Percentiles rank a stretch among this genome's conserved stretches.
phyloP scores from a whole-genome alignment of 2,329 filamentous ascomycete genomes.

The Neonectria hederae region DNA sequence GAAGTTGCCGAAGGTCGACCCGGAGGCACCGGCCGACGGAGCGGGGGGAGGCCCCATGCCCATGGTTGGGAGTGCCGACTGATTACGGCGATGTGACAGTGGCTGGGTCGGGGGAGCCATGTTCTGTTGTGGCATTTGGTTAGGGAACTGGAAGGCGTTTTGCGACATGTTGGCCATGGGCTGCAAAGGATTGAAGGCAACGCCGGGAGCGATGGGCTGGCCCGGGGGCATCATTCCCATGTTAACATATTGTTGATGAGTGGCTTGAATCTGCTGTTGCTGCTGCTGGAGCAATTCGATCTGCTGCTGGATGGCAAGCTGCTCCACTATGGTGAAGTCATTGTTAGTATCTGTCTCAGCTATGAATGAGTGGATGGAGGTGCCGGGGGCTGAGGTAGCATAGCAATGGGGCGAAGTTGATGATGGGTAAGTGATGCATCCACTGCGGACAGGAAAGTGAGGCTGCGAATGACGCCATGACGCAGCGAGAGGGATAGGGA shows the following conservation, averaged over 20 bases:
- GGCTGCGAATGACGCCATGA: not conserved
- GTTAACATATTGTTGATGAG: conserved; percentile 96
- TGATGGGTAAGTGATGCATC: not conserved
- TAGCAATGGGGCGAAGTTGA: not conserved
- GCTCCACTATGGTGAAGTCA: conserved; percentile 75
- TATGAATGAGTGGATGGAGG: conserved; percentile 3
- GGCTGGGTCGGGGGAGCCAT: conserved; percentile 83
- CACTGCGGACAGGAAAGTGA: not conserved
- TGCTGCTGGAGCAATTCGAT: conserved; percentile 97
- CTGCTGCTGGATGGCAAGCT: conserved; percentile 96
- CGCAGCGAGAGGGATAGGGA: not conserved
- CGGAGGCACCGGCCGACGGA: conserved; percentile 89
- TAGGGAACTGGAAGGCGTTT: conserved; percentile 88
- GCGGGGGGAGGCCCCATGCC: conserved; percentile 88
- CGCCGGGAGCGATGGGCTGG: conserved; percentile 76
- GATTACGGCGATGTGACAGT: conserved; percentile 93
- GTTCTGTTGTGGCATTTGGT: conserved; percentile 77
- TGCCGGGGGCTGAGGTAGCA: not conserved
- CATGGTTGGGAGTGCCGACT: conserved; percentile 94
- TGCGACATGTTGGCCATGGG: conserved; percentile 82
- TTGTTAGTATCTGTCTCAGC: conserved; percentile 32
- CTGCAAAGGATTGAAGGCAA: conserved; percentile 81
- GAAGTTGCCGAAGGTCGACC: conserved; percentile 81
- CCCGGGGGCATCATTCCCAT: conserved; percentile 93
- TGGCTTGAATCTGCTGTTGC: conserved; percentile 96